Percentiles rank a stretch among this genome's conserved stretches.
These are phyloP conservation scores for Pseudoscleropodium purum DNA, from an alignment of 225 moss, liverwort and hornwort genomes.

Conservation along the genomic window DNA sequence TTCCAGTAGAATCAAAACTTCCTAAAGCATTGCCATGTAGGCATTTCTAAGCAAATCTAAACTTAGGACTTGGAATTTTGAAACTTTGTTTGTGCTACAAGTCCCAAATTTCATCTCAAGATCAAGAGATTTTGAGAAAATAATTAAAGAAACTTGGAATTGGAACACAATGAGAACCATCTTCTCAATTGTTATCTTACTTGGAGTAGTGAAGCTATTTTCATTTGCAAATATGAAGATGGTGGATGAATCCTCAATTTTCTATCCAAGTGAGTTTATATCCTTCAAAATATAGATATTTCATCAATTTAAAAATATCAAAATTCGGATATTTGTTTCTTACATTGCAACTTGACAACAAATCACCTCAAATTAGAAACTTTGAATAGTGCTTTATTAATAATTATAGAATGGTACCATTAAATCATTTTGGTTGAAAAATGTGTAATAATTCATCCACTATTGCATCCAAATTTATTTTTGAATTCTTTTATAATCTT, in stretches of 20 bases:
- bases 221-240: not conserved
- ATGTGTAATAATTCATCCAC: rapidly evolving
- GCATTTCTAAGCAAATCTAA: not conserved
- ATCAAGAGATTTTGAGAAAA: not conserved
- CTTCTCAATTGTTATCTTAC: not conserved
- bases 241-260: not conserved
- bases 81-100: not conserved
- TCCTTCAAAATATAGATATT: not conserved
- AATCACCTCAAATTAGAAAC: not conserved
- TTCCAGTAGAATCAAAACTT: too few species aligned
- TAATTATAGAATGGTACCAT: not conserved
- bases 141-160: not conserved
- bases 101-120: not conserved
- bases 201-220: not conserved
- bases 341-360: not conserved
- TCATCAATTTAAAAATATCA: not conserved
- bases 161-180: not conserved
- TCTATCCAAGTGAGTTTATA: not conserved
- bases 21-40: too few species aligned
- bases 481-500: not conserved
- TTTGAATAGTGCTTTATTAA: not conserved
- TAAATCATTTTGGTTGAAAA: not conserved
- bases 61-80: not conserved
- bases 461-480: not conserved
- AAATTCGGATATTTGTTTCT: not conserved